Conservation (phyloP, 768 basidiomycete genomes). For the Suillus fuscotomentosus region DNA sequence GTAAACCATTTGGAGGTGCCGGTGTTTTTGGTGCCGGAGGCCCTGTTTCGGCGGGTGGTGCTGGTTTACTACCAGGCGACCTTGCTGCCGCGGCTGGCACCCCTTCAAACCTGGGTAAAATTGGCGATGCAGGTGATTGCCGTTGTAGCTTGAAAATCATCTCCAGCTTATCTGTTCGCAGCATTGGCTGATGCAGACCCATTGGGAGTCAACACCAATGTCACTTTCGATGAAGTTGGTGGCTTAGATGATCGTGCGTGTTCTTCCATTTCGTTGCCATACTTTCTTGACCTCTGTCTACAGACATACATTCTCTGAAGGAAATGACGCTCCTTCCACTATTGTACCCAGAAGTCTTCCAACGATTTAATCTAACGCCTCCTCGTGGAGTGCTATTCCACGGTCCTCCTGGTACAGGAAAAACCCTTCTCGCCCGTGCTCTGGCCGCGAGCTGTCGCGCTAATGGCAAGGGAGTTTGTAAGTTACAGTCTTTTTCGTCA, state of each 20-base stretch:
- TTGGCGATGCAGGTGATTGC: slow-evolving; percentile 66
- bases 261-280: background rate
- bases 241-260: slow-evolving; percentile 88
- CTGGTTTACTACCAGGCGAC: slow-evolving; percentile 62
- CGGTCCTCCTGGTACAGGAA: slow-evolving; percentile 98
- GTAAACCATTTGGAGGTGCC: slow-evolving; percentile 58
- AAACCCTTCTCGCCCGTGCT: slow-evolving; percentile 91
- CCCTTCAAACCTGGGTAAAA: slow-evolving; percentile 83
- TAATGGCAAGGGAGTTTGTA: slow-evolving; percentile 85
- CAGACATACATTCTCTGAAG: slow-evolving; percentile 94
- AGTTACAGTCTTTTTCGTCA: slow-evolving; percentile 28
- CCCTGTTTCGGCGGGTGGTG: slow-evolving; percentile 44
- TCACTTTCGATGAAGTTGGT: slow-evolving; percentile 96
- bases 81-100: slow-evolving; percentile 67
- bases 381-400: slow-evolving; percentile 97
- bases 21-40: slow-evolving; percentile 47
- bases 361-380: slow-evolving; percentile 89
- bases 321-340: slow-evolving; percentile 98
- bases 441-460: slow-evolving; percentile 90
- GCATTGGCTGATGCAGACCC: slow-evolving; percentile 95
- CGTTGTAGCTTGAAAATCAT: slow-evolving; percentile 15
- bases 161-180: slow-evolving; percentile 25
- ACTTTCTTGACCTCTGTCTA: slow-evolving; percentile 3
- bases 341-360: slow-evolving; percentile 95
- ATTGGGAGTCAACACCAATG: slow-evolving; percentile 86